Conservation (phyloP, 495 filamentous ascomycete species). For the Annulohypoxylon nitens region DNA sequence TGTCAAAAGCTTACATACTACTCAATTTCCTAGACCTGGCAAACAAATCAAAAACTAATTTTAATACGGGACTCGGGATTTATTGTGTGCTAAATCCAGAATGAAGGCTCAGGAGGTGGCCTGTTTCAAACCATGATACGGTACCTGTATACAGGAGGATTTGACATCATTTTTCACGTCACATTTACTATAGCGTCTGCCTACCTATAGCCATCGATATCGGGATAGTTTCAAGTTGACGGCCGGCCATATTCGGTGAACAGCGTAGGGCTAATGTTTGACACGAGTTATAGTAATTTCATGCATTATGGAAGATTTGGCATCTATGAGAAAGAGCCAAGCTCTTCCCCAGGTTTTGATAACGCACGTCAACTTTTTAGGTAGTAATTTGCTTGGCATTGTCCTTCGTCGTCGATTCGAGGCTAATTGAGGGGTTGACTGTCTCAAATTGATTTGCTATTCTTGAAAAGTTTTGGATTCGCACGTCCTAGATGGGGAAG, state of each 20-base stretch:
- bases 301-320: not conserved
- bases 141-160: not conserved
- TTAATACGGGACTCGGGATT: not conserved
- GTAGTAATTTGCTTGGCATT: not conserved
- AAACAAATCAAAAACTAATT: not conserved
- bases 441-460: slow-evolving; percentile 15
- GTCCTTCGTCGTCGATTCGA: not conserved
- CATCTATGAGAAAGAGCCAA: not conserved
- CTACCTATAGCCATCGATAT: not conserved
- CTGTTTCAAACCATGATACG: not conserved
- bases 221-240: not conserved
- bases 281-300: not conserved
- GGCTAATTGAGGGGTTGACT: not conserved
- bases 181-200: not conserved
- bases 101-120: not conserved
- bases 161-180: too few species aligned
- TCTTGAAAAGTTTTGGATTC: not conserved
- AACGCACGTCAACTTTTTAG: not conserved
- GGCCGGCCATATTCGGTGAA: slow-evolving; percentile 3
- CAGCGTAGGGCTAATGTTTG: not conserved
- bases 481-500: not conserved
- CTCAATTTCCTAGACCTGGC: not conserved
- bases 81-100: not conserved
- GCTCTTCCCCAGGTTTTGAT: slow-evolving; percentile 35
- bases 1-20: not conserved